Base-by-base conservation (phyloP, 495 filamentous ascomycete genomes). In the Tuber brumale region DNA sequence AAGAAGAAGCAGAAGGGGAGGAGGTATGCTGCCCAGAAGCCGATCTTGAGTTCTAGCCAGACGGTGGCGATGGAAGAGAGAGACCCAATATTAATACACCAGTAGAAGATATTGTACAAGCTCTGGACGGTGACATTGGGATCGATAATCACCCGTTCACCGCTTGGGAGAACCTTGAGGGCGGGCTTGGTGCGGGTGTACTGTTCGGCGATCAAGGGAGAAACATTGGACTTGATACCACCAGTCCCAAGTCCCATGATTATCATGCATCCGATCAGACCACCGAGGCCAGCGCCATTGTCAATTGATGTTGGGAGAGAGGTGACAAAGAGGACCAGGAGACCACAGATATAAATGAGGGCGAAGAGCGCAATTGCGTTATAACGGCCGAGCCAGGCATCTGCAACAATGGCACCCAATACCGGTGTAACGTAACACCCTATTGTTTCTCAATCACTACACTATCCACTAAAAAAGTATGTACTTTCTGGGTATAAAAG, bases 21-120 rank as follows among this genome's bases (percentile, higher is more conserved):
- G 19, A 87, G 80, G 73, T 85, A 88, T 0, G 87, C 87, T 3
- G 83, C 76, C 84, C 85, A 86, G 72, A 88, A 89, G 70, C 82
- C 85, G 72, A 85, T 77, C 57, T 87, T 81, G 57, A 83, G 81
- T 75, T 88, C 87, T 42, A 89, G 41, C 46, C 85, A 84, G 4
- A 86, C 85, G 1, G 86, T 87, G 0, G 84, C 83, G 73, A 88
- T 86, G 21, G 84, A 82, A 9, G 84, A 84, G 27, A 89, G 72
- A 12, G 88, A 85, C 84, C 87, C 88, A 82, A 87, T 61, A 70
- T 81, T 89, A 79, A 88, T 88, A 77, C 88, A 86, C 81, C 89
- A 88, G 77, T 90, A 91, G 79, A 88, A 91, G 81, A 89, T 87
- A 57, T 90, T 87, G 85, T 89, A 89, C n/a, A 90, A 87, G 14